A percentile compares a stretch with the other conserved stretches of the same genome.
phyloP scores from a whole-genome alignment of 1,139 yeast genomes.

The Suhomyces anneliseae region DNA sequence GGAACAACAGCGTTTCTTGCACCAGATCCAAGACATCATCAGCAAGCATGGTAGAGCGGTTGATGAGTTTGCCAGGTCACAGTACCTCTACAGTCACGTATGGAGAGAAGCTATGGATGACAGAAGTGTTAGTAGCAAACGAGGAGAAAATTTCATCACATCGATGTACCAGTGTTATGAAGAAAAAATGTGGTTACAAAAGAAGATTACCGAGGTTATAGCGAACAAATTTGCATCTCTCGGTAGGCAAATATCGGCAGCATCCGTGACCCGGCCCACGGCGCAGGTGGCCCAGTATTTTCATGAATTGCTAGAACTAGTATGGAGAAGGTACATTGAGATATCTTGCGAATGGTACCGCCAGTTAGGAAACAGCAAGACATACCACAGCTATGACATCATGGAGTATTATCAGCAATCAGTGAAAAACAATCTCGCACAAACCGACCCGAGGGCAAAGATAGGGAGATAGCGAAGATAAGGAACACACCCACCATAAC shows the following conservation, averaged over 20 bases:
- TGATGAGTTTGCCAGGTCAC: slow-evolving; percentile 14
- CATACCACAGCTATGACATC: background rate
- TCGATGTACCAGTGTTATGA: slow-evolving; percentile 21
- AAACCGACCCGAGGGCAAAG: too few species aligned
- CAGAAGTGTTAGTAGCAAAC: slow-evolving; percentile 5
- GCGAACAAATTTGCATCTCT: too few species aligned
- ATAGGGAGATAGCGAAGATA: too few species aligned
- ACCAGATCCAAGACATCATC: background rate
- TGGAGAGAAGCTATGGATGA: slow-evolving; percentile 19
- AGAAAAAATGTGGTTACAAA: slow-evolving; percentile 17
- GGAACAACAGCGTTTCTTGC: background rate
- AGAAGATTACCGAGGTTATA: slow-evolving; percentile 1
- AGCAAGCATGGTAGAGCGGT: background rate
- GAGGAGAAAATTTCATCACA: slow-evolving; percentile 10
- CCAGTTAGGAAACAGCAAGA: background rate
- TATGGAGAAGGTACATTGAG: slow-evolving; percentile 1
- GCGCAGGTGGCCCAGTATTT: background rate
- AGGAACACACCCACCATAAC: too few species aligned
- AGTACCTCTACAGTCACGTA: slow-evolving; percentile 15
- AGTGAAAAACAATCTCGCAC: background rate
- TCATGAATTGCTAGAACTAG: background rate
- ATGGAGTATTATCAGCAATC: slow-evolving; percentile 2
- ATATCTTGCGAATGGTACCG: slow-evolving; percentile 5
- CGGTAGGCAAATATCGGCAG: too few species aligned
- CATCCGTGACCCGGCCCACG: background rate